Evolutionary conservation across 2,329 filamentous ascomycete genomes (phyloP).

Genomic region (Knoxdaviesia capensis): DNA sequence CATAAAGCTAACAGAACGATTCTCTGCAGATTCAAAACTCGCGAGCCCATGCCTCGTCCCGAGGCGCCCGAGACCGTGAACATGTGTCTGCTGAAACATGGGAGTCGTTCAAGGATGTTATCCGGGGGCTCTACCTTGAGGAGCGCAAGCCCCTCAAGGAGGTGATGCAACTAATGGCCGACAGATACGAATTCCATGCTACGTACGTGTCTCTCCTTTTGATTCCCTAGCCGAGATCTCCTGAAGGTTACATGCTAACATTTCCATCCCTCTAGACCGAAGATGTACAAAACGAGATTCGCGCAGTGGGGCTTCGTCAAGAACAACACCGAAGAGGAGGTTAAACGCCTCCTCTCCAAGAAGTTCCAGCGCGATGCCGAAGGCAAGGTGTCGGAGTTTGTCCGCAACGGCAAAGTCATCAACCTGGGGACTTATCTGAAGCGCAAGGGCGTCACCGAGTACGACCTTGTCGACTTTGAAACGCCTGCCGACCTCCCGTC

Average conservation of each 20-base stretch:
- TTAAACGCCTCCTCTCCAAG: conserved; percentile 27
- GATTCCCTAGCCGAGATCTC: background rate
- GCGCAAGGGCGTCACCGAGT: conserved; percentile 30
- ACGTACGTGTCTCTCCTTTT: conserved; percentile 18
- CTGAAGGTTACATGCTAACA: background rate
- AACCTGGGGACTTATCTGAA: conserved; percentile 31
- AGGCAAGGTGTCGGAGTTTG: conserved; percentile 30
- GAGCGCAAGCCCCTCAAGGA: conserved; percentile 29
- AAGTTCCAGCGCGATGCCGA: conserved; percentile 31
- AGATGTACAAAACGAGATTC: conserved; percentile 36
- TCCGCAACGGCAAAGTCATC: conserved; percentile 29
- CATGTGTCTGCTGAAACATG: conserved; percentile 24
- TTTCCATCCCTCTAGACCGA: conserved; percentile 16
- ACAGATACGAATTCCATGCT: conserved; percentile 25
- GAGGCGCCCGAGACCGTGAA: too few relatives aligned
- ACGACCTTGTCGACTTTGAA: conserved; percentile 27
- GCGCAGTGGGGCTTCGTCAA: conserved; percentile 34
- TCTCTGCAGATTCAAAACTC: background rate
- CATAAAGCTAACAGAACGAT: too few relatives aligned
- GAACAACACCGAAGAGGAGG: conserved; percentile 32
- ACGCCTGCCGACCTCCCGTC: conserved; percentile 19
- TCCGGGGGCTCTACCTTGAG: conserved; percentile 24
- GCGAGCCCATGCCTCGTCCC: conserved; percentile 2
- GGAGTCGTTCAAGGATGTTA: conserved; percentile 25
- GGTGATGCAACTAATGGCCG: conserved; percentile 29